Conservation (phyloP, 139 green algal genomes). For the Chlamydomonas applanata region DNA sequence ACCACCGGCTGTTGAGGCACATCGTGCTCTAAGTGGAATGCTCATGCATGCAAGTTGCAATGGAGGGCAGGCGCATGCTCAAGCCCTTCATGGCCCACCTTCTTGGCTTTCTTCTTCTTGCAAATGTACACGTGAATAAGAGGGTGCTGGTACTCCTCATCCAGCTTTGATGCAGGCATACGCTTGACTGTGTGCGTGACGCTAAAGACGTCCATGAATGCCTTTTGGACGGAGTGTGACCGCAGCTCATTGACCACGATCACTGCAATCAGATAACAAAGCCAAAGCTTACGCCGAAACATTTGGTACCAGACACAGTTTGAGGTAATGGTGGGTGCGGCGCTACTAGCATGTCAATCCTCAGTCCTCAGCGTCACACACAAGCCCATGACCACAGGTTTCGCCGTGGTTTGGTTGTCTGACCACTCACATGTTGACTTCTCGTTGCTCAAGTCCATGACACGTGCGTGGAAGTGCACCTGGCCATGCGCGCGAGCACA, state of each 20-base stretch:
- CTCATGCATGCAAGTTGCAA: no score
- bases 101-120: constrained; percentile 40
- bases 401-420: no score
- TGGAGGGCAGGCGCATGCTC: no score
- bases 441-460: constrained; percentile 52
- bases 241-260: constrained; percentile 82
- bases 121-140: constrained; percentile 73
- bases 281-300: constrained; percentile 1
- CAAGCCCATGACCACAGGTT: no score
- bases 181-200: constrained; percentile 61
- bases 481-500: no score
- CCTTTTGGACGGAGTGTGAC: constrained; percentile 66
- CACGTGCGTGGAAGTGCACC: constrained; percentile 50
- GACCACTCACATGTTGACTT: constrained; percentile 42
- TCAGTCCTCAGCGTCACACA: no score
- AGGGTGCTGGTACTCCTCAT: constrained; percentile 60
- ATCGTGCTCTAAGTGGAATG: no score
- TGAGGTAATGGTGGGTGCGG: no score
- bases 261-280: constrained; percentile 37
- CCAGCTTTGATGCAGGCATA: constrained; percentile 54
- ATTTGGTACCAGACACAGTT: no score
- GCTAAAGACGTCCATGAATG: constrained; percentile 62
- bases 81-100: neutral
- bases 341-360: no score
- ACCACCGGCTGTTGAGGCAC: no score